Evolutionary conservation across 2,329 filamentous ascomycete species (phyloP).

Genomic region (Colletotrichum gloeosporioides): DNA sequence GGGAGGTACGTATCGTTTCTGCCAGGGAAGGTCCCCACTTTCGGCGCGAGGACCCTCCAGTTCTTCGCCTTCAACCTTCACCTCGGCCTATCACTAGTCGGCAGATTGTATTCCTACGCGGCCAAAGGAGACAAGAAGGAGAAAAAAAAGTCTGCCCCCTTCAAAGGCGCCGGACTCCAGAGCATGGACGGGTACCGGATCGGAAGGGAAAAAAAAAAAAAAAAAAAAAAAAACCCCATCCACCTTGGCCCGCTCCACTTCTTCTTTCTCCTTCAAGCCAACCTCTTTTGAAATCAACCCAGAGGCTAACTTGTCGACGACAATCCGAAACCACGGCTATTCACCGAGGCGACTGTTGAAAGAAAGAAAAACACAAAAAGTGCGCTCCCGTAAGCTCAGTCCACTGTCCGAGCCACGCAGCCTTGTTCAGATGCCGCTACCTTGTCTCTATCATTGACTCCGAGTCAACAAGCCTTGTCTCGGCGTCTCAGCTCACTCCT

Average conservation of each 20-base stretch:
- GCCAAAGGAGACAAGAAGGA: background rate
- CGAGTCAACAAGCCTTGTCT: background rate
- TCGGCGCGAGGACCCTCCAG: slow-evolving; percentile 8
- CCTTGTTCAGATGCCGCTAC: background rate
- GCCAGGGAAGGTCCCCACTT: slow-evolving; percentile 13
- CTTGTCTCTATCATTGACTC: background rate
- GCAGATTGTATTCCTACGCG: background rate
- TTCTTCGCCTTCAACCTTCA: background rate
- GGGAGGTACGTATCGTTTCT: background rate
- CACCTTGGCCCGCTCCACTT: background rate
- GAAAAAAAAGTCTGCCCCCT: background rate
- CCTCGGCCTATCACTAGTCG: slow-evolving; percentile 17
- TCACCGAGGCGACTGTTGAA: slow-evolving; percentile 9
- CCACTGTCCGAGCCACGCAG: background rate
- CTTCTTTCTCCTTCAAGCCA: background rate
- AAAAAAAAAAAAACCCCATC: too few relatives aligned
- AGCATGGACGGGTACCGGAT: background rate
- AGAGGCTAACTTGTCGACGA: background rate
- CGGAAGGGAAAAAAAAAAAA: background rate
- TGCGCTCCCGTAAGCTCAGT: background rate
- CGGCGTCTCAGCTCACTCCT: background rate
- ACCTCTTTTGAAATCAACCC: slow-evolving; percentile 2
- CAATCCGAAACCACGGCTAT: slow-evolving; percentile 16
- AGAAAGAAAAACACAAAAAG: background rate
- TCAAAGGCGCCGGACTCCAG: background rate